Conservation (phyloP, 306 rosid genomes). For the Lithocarpus polystachyus region DNA sequence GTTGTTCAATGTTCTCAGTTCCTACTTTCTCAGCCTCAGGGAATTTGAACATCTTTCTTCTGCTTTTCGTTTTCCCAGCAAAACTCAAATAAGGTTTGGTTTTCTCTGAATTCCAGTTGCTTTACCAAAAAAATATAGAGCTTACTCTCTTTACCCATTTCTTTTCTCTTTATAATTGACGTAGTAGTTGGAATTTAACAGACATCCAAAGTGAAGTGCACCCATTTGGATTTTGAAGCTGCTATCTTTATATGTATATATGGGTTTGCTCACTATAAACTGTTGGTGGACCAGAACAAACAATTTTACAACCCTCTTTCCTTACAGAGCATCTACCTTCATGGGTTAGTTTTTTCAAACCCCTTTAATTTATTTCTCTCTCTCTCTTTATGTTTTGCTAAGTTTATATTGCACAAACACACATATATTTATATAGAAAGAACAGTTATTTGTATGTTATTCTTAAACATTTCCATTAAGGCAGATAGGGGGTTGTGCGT, state of each 20-base stretch:
- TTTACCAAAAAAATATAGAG: not conserved
- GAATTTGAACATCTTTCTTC: too few relatives aligned
- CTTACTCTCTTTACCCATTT: not conserved
- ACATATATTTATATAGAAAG: not conserved
- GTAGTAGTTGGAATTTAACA: not conserved
- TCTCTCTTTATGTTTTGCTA: not conserved
- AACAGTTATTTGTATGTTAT: not conserved
- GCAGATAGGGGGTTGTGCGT: not conserved
- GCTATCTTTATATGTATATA: not conserved
- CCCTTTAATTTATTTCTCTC: not conserved
- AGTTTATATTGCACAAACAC: not conserved
- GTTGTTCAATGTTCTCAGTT: too few relatives aligned
- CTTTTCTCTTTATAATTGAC: not conserved
- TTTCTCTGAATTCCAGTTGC: conserved; percentile 6
- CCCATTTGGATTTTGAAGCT: not conserved
- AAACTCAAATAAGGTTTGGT: not conserved
- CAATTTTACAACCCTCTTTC: conserved; percentile 8
- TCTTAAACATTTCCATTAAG: not conserved
- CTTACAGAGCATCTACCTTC: conserved; percentile 24
- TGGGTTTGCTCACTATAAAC: conserved; percentile 28
- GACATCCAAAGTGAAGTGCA: not conserved
- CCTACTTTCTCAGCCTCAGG: too few relatives aligned
- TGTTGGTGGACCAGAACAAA: conserved; percentile 8
- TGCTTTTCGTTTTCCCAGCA: not conserved
- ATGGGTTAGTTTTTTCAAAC: conserved; percentile 20